Percentiles rank a stretch among this genome's conserved stretches.
phyloP scores from a whole-genome alignment of 2,329 filamentous ascomycete species.

The Orbilia quercus region DNA sequence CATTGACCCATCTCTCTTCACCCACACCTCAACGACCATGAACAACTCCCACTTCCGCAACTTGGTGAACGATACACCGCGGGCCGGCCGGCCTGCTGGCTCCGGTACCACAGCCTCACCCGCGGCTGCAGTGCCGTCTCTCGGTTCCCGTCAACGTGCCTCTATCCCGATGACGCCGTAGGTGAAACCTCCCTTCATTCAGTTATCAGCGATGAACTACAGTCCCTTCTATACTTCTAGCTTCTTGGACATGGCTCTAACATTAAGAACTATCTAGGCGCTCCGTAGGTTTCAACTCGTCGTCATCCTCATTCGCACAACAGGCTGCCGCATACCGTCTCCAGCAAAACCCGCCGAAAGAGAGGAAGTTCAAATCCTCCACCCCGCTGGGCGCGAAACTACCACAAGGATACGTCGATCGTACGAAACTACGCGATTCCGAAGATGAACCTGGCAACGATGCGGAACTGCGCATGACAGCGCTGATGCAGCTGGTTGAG shows the following conservation, averaged over 20 bases:
- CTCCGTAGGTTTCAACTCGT: slow-evolving; percentile 70
- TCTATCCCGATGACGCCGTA: slow-evolving; percentile 96
- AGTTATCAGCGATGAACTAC: too few relatives aligned
- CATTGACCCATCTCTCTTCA: slow-evolving; percentile 13
- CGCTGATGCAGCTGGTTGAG: slow-evolving; percentile 83
- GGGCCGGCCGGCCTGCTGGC: slow-evolving; percentile 61
- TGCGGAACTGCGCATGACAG: slow-evolving; percentile 75
- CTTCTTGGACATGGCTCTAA: slow-evolving; percentile 52
- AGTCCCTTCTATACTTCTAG: slow-evolving; percentile 37
- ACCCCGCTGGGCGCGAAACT: slow-evolving; percentile 85
- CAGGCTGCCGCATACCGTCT: slow-evolving; percentile 77
- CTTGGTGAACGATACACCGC: slow-evolving; percentile 72
- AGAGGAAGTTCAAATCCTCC: slow-evolving; percentile 79
- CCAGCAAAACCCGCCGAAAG: slow-evolving; percentile 66
- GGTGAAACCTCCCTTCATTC: slow-evolving; percentile 61
- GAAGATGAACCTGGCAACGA: slow-evolving; percentile 69
- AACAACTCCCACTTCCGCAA: slow-evolving; percentile 95
- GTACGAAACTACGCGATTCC: slow-evolving; percentile 73
- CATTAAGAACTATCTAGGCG: slow-evolving; percentile 67
- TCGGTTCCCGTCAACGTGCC: slow-evolving; percentile 81
- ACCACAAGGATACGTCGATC: slow-evolving; percentile 83
- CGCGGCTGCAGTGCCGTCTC: slow-evolving; percentile 68
- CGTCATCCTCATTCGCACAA: slow-evolving; percentile 77
- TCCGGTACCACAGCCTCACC: slow-evolving; percentile 63
- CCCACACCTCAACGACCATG: slow-evolving; percentile 69